These are phyloP conservation scores for Jamesozyma jinghongensis DNA, from an alignment of 805 yeast genomes.

Conservation along the genomic window DNA sequence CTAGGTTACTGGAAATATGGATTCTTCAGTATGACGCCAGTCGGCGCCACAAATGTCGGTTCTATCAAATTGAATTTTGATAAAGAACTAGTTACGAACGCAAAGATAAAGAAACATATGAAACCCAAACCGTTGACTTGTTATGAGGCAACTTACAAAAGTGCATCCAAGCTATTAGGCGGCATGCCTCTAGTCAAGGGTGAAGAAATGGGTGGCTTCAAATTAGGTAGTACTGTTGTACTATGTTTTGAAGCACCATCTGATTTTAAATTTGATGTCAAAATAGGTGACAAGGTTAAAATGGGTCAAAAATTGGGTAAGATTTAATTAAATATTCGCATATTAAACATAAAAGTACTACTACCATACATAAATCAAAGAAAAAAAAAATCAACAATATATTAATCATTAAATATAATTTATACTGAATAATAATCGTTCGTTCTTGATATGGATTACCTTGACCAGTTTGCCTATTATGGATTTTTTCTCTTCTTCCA, in stretches of 20 bases:
- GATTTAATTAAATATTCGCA: not conserved
- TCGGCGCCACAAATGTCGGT: constrained; percentile 98
- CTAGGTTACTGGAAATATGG: constrained; percentile 97
- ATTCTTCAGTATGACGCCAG: constrained; percentile 97
- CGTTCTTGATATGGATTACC: too few relatives aligned
- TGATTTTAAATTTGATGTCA: constrained; percentile 58
- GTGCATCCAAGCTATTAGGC: constrained; percentile 64
- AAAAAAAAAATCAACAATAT: too few relatives aligned
- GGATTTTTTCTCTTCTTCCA: constrained; percentile 15
- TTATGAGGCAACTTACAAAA: constrained; percentile 85
- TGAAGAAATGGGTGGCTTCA: constrained; percentile 94
- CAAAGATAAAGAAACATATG: constrained; percentile 34
- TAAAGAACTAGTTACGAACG: constrained; percentile 76
- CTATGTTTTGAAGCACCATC: constrained; percentile 93
- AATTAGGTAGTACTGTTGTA: constrained; percentile 94
- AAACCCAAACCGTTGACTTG: constrained; percentile 65
- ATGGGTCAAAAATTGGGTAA: constrained; percentile 76
- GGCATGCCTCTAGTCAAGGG: constrained; percentile 90
- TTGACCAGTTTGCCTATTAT: too few relatives aligned
- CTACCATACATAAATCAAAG: not conserved
- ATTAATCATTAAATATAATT: not conserved
- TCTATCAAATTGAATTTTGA: constrained; percentile 88
- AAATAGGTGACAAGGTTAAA: constrained; percentile 66
- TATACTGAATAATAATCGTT: too few relatives aligned
- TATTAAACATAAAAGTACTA: not conserved